phyloP scores from a whole-genome alignment of 768 basidiomycete genomes.

The Leccinum truebloodii region DNA sequence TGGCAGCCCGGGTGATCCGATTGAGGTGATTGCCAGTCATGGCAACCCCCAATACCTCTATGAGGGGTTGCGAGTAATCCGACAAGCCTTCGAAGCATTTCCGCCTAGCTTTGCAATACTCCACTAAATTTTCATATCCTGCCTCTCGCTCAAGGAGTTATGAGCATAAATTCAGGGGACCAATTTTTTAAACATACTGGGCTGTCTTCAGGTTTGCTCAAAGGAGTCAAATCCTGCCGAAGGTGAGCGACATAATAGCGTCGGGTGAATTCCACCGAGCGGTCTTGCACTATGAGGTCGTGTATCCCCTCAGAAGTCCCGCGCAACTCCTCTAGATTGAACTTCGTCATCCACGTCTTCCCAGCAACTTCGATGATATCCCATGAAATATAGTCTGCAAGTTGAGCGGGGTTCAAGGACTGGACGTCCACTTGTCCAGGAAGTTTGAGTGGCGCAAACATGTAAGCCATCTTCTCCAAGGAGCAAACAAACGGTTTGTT shows the following conservation, averaged over 20 bases:
- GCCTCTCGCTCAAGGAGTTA: conserved; percentile 53
- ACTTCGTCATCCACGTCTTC: conserved; percentile 49
- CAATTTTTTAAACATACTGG: conserved; percentile 44
- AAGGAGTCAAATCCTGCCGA: conserved; percentile 67
- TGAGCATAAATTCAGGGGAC: conserved; percentile 4
- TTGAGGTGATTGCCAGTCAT: conserved; percentile 57
- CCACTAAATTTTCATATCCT: conserved; percentile 59
- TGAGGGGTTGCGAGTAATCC: conserved; percentile 66
- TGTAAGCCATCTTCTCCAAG: conserved; percentile 57
- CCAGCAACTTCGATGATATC: conserved; percentile 53
- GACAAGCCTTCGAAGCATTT: conserved; percentile 63
- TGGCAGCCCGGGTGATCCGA: conserved; percentile 46
- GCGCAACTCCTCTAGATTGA: conserved; percentile 41
- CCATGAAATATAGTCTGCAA: conserved; percentile 63
- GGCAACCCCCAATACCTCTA: conserved; percentile 63
- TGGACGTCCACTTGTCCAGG: conserved; percentile 31
- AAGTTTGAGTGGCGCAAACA: conserved; percentile 61
- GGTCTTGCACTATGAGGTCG: conserved; percentile 75
- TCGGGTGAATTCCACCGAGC: conserved; percentile 73
- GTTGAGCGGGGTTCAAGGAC: conserved; percentile 24
- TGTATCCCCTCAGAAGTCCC: conserved; percentile 39
- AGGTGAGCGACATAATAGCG: conserved; percentile 60
- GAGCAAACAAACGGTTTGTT: conserved; percentile 70
- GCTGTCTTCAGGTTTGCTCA: conserved; percentile 68
- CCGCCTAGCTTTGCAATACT: conserved; percentile 62